Evolutionary conservation across 495 filamentous ascomycete species (phyloP), one percentile per base, ranked within the genome.

Genomic region (Neurospora africana): DNA sequence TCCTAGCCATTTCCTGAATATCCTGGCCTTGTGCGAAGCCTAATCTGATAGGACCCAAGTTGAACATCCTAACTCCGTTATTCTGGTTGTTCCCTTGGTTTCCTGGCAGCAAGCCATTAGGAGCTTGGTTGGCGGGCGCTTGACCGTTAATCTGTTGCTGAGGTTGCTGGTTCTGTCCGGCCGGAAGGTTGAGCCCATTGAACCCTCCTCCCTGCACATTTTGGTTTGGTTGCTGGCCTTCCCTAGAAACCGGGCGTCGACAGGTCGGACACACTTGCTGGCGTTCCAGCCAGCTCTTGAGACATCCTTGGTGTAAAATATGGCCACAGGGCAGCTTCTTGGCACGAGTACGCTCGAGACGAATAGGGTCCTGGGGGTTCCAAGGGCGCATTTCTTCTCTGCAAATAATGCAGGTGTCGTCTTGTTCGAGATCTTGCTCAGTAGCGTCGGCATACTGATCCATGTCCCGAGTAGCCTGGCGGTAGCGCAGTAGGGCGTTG

Each of bases 211-310:
- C 79, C 7, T 76, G 73, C 36, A 74, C 75, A 70, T 81, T 80
- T 36, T 74, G 73, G 2, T 71, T 72, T 3, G 74, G 69, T 44
- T 74, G 77, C 67, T 74, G 70, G 8, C 75, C 76, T 10, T 82
- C 79, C 35, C 81, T 77, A 58, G 92, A 81, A 38, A 99, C 96
- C 27, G 95, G 88, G 38, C 92, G 86, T 71, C 95, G 89, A 79
- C 95, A 99, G 4, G 95, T 98, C 13, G 95, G 95, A 80, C 95
- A 99, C 30, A 95, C 94, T 79, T 98, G 96, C 79, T 99, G 95
- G 70, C 95, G 89, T 82, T 98, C 95, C n/a, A 99, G 84, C 95
- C 95, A 99, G 79, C 95, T 96, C 77, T 93, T 90, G 61, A 99
- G 87, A 78, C 95, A 99, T 23, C 93, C 89, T 74, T 97, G 93